These are phyloP conservation scores for Fomes fomentarius DNA, from an alignment of 1,284 basidiomycete genomes.

Conservation along the genomic window DNA sequence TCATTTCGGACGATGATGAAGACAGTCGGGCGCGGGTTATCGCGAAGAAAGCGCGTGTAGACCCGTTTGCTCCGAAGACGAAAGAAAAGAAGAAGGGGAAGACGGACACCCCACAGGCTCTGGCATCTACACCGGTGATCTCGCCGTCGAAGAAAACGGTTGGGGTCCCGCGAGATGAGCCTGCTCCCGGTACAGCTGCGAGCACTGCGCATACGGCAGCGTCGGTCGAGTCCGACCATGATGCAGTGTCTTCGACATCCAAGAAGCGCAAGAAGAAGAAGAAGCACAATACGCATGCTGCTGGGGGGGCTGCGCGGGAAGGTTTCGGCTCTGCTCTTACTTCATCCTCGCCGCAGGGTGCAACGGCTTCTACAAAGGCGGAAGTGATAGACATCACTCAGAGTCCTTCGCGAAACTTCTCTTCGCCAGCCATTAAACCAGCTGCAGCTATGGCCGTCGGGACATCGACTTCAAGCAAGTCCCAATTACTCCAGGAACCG, in stretches of 20 bases:
- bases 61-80: conserved; percentile 51
- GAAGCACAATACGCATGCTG: conserved; percentile 49
- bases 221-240: conserved; percentile 30
- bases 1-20: conserved; percentile 46
- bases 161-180: not conserved
- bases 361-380: not conserved
- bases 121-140: not conserved
- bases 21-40: conserved; percentile 59
- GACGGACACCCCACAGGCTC: not conserved
- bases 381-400: not conserved
- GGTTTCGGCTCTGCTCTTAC: not conserved
- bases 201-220: not conserved
- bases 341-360: no score
- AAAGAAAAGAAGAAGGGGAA: conserved; percentile 37
- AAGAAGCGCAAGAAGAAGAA: conserved; percentile 58
- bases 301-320: not conserved
- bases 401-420: not conserved
- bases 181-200: not conserved
- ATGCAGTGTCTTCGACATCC: conserved; percentile 33
- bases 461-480: not conserved
- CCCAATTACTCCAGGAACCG: no score
- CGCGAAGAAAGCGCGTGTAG: conserved; percentile 57
- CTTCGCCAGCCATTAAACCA: not conserved
- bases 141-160: not conserved
- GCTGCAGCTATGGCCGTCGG: not conserved